phyloP scores from a whole-genome alignment of 129 eudicot species.

The Saposhnikovia divaricata region DNA sequence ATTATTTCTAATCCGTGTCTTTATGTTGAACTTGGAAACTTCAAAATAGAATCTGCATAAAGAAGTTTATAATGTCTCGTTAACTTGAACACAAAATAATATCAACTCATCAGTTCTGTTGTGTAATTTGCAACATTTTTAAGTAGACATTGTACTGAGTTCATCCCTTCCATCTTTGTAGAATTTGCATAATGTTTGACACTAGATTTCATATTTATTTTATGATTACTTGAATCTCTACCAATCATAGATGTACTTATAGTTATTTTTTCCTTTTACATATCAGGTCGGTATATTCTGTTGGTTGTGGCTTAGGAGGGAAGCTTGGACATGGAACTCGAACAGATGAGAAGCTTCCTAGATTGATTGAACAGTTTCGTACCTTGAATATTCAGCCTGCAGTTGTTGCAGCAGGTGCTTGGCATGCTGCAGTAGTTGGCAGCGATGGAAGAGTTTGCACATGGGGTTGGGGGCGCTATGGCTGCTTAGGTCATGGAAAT shows the following conservation, averaged over 20 bases:
- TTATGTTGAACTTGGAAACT: background rate
- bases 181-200: background rate
- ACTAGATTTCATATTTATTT: background rate
- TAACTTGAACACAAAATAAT: background rate
- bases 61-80: background rate
- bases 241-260: background rate
- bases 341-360: constrained; percentile 76
- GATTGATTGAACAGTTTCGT: constrained; percentile 69
- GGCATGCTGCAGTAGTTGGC: constrained; percentile 99
- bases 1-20: background rate
- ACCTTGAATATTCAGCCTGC: constrained; percentile 74
- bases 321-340: constrained; percentile 83
- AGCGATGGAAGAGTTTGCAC: constrained; percentile 98
- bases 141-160: background rate
- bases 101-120: background rate
- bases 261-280: background rate
- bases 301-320: constrained; percentile 98
- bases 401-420: constrained; percentile 94
- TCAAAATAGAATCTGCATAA: background rate
- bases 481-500: constrained; percentile 94
- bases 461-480: constrained; percentile 99
- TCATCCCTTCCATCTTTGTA: background rate
- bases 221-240: background rate
- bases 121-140: background rate
- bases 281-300: constrained; percentile 90